phyloP scores from a whole-genome alignment of 2,329 filamentous ascomycete species.

The Cordyceps javanica region DNA sequence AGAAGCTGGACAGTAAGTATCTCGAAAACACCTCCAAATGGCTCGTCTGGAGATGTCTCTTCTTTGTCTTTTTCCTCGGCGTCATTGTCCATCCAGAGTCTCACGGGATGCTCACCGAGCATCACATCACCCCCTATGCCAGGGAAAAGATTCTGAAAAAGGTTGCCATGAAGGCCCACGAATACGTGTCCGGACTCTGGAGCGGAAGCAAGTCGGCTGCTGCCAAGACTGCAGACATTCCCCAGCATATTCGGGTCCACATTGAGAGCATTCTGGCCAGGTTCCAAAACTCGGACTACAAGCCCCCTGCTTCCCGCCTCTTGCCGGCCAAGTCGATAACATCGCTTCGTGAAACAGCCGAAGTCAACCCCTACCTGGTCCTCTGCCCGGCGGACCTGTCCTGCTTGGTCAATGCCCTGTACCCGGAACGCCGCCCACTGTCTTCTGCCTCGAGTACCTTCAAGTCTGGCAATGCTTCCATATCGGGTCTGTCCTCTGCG shows the following conservation, averaged over 20 bases:
- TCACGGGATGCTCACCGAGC: conserved; percentile 72
- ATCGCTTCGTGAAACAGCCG: conserved; percentile 66
- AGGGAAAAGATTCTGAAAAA: conserved; percentile 75
- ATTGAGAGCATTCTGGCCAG: conserved; percentile 65
- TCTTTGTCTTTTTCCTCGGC: conserved; percentile 77
- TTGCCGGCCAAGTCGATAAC: conserved; percentile 67
- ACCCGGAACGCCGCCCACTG: conserved; percentile 64
- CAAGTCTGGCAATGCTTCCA: conserved; percentile 61
- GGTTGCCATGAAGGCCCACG: conserved; percentile 73
- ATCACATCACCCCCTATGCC: conserved; percentile 87
- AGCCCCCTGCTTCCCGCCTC: conserved; percentile 49
- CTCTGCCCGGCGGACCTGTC: conserved; percentile 73
- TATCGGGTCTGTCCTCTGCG: conserved; percentile 60
- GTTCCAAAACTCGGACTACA: conserved; percentile 50
- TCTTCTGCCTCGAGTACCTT: conserved; percentile 57
- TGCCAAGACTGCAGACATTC: conserved; percentile 38
- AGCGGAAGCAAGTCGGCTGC: conserved; percentile 58
- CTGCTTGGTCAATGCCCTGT: conserved; percentile 76
- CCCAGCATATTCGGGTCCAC: conserved; percentile 58
- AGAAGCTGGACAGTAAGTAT: conserved; percentile 65
- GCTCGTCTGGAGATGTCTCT: conserved; percentile 87
- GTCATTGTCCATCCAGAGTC: conserved; percentile 86
- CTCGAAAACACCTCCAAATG: conserved; percentile 73
- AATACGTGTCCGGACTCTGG: conserved; percentile 73
- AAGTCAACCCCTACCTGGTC: conserved; percentile 74